Evolutionary conservation across 2,329 filamentous ascomycete genomes (phyloP).

Genomic region (Sarocladiaceae sp.): DNA sequence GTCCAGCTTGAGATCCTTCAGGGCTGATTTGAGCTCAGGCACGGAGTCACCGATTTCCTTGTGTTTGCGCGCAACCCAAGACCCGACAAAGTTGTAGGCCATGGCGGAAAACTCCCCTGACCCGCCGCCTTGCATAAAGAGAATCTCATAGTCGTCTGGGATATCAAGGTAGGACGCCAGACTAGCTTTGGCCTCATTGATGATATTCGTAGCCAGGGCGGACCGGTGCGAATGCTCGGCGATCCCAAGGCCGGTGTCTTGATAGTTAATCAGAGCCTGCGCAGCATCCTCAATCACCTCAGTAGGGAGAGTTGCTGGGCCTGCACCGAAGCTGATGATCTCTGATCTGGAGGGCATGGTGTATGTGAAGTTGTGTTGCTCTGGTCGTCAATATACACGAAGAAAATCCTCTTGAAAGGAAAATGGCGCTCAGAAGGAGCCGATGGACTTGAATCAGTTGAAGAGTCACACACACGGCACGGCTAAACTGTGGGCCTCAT

Average conservation of each 20-base stretch:
- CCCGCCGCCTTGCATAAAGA: constrained; percentile 86
- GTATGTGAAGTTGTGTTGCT: not conserved
- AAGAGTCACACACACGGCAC: too few relatives aligned
- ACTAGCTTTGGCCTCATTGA: constrained; percentile 73
- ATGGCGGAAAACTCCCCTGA: constrained; percentile 81
- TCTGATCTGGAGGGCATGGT: constrained; percentile 69
- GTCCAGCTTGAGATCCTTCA: constrained; percentile 74
- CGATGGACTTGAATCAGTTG: too few relatives aligned
- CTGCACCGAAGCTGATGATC: constrained; percentile 84
- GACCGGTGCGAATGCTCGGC: constrained; percentile 91
- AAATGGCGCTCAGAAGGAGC: too few relatives aligned
- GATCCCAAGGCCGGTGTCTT: constrained; percentile 76
- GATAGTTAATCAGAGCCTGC: constrained; percentile 74
- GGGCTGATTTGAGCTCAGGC: constrained; percentile 56
- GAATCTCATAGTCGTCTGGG: constrained; percentile 78
- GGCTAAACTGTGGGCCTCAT: too few relatives aligned
- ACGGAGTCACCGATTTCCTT: constrained; percentile 53
- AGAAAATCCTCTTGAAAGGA: too few relatives aligned
- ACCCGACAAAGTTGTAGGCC: constrained; percentile 76
- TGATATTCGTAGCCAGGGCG: constrained; percentile 69
- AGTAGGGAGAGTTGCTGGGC: constrained; percentile 82
- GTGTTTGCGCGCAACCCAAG: constrained; percentile 73
- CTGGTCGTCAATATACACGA: too few relatives aligned
- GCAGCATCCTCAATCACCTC: constrained; percentile 74
- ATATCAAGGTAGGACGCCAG: constrained; percentile 74